phyloP scores from a whole-genome alignment of 2,329 filamentous ascomycete species.

The Fusarium circinatum region DNA sequence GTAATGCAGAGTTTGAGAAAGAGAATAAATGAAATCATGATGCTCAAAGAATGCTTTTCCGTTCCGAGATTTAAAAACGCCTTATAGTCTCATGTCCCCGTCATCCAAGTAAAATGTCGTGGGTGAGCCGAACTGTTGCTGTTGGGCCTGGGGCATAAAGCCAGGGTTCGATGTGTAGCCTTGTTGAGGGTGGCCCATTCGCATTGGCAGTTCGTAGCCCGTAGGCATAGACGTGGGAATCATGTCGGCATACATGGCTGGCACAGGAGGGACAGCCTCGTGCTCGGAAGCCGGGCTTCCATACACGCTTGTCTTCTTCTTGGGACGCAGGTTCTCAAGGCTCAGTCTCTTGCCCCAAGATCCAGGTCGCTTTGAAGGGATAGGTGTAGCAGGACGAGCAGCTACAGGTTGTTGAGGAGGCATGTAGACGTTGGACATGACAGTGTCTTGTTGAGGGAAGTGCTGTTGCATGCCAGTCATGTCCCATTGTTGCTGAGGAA shows the following conservation, averaged over 20 bases:
- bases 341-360: constrained; percentile 53
- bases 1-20: constrained; percentile 16
- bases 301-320: constrained; percentile 50
- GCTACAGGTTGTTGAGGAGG: constrained; percentile 38
- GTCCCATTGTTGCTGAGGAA: constrained; percentile 44
- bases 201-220: constrained; percentile 45
- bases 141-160: constrained; percentile 41
- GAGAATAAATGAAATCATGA: constrained; percentile 29
- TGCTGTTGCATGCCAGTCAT: constrained; percentile 43
- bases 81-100: constrained; percentile 43
- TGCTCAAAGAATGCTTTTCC: constrained; percentile 34
- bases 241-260: constrained; percentile 45
- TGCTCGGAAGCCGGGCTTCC: constrained; percentile 43
- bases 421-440: constrained; percentile 44
- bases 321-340: constrained; percentile 52
- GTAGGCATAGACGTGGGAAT: constrained; percentile 43
- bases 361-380: constrained; percentile 52
- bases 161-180: constrained; percentile 41
- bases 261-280: constrained; percentile 44
- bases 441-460: constrained; percentile 44
- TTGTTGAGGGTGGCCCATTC: constrained; percentile 40
- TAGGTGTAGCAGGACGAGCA: constrained; percentile 51
- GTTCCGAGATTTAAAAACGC: constrained; percentile 26
- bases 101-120: constrained; percentile 45
- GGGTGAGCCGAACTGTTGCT: constrained; percentile 44